Evolutionary conservation across 345 rosid species (phyloP).

Genomic region (Camelina hispida): DNA sequence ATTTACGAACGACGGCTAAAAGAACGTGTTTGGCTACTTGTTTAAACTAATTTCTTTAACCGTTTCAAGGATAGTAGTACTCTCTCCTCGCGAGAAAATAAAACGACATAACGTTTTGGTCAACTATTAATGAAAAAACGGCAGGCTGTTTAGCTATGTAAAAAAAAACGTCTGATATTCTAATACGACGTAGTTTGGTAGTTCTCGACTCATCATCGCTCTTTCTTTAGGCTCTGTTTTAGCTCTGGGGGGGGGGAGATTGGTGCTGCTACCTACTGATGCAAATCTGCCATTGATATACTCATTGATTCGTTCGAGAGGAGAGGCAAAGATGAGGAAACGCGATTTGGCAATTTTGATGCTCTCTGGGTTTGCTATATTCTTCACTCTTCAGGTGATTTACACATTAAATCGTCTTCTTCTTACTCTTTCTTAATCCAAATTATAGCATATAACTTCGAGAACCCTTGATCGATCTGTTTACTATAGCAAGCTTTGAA

Average conservation of each 20-base stretch:
- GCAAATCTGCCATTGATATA: constrained; percentile 38
- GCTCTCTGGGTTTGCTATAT: constrained; percentile 94
- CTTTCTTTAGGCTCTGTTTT: neutral
- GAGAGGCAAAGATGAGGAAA: constrained; percentile 69
- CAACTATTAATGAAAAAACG: neutral
- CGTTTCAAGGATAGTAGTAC: neutral
- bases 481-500: constrained; percentile 11
- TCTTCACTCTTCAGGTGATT: constrained; percentile 97
- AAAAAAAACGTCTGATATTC: neutral
- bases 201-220: constrained; percentile 19
- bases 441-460: constrained; percentile 18
- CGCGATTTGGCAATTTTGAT: constrained; percentile 94
- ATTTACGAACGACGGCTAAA: neutral
- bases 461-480: constrained; percentile 36
- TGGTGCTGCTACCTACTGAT: constrained; percentile 16
- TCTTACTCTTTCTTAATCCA: neutral
- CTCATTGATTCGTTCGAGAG: constrained; percentile 6
- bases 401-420: neutral
- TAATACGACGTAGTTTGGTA: constrained; percentile 23
- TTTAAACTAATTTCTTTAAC: neutral
- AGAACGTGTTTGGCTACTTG: constrained; percentile 23
- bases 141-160: constrained; percentile 12
- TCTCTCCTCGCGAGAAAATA: neutral
- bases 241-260: neutral
- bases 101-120: constrained; percentile 19